Base-by-base conservation (phyloP, 805 yeast species). In the Teunomyces tritomae region DNA sequence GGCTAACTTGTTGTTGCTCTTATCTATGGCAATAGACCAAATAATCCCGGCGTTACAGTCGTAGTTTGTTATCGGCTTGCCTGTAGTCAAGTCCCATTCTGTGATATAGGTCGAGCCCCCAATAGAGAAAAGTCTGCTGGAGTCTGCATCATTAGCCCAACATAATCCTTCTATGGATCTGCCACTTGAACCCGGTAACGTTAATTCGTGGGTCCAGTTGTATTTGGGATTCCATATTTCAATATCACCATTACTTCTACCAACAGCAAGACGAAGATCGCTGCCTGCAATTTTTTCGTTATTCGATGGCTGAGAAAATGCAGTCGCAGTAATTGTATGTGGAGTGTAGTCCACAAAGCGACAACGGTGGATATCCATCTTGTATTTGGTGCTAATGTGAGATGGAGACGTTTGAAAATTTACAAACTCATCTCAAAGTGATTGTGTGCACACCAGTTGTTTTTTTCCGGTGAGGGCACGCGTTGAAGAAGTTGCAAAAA, bases 41-140 rank as follows among this genome's bases (percentile, higher is more conserved):
- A 90, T 86, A 13, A 89, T 84, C 30, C 98, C 97, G 2, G 96
- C 87, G 62, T 90, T 89, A 70, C 96, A 89, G 62, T 91, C 96
- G 59, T 83, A 83, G 63, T 90, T 87, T 43, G 74, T 76, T 44
- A 80, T 61, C 4, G 97, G 96, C 46, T 78, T 67, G 3, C 95
- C 89, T 0, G 87, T 84, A 2, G 70, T 57, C 45, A 91, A 68
- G 63, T 91, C 86, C 98, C 99, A 94, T 64, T 94, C 99, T 3
- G 97, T 89, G 42, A 94, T 73, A 41, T 78, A 78, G 4, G 96
- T 87, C 0, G 97, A 88, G 5, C 97, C 99, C 40, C 98, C 98
- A 54, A 90, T 89, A 32, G 96, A 86, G 62, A 92, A 94, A 42
- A 94, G 74, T 54, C 98, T 78, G 20, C 87, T 78, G 4, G 71